These are phyloP conservation scores for Penicillium italicum DNA, from an alignment of 2,329 filamentous ascomycete genomes.

Conservation along the genomic window DNA sequence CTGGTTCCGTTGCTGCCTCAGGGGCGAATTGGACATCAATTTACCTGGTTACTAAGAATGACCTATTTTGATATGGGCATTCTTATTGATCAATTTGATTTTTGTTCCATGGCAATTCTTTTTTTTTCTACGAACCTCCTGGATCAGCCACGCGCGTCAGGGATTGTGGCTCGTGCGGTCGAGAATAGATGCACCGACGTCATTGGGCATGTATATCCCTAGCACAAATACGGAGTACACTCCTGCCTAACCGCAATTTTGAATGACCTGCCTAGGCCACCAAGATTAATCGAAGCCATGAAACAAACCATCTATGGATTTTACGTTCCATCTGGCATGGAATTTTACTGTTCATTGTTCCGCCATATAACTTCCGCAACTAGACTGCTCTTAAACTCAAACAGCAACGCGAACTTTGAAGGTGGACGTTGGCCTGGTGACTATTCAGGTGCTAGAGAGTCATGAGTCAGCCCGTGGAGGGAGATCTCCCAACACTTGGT, in stretches of 20 bases:
- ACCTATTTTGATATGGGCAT: background rate
- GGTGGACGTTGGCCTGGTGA: too few species aligned
- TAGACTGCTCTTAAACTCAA: background rate
- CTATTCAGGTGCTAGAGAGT: too few species aligned
- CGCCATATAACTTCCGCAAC: background rate
- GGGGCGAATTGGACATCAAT: constrained; percentile 15
- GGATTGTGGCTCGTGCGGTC: constrained; percentile 21
- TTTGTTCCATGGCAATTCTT: background rate
- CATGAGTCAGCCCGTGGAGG: too few species aligned
- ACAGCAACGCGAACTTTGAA: too few species aligned
- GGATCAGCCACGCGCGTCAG: constrained; percentile 9
- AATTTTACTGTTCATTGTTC: background rate
- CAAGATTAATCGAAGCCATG: background rate
- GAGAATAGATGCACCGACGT: constrained; percentile 27
- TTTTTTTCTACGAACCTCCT: background rate
- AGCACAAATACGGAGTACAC: background rate
- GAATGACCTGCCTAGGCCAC: background rate
- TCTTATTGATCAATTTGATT: background rate
- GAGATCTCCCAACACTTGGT: too few species aligned
- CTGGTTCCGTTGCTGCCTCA: constrained; percentile 16
- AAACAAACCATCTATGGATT: too few species aligned
- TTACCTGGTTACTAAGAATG: background rate
- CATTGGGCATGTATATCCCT: constrained; percentile 20
- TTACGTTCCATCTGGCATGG: background rate
- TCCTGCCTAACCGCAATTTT: constrained; percentile 1